These are phyloP conservation scores for Phaseolus lunatus DNA, from an alignment of 306 rosid genomes.

Conservation along the genomic window DNA sequence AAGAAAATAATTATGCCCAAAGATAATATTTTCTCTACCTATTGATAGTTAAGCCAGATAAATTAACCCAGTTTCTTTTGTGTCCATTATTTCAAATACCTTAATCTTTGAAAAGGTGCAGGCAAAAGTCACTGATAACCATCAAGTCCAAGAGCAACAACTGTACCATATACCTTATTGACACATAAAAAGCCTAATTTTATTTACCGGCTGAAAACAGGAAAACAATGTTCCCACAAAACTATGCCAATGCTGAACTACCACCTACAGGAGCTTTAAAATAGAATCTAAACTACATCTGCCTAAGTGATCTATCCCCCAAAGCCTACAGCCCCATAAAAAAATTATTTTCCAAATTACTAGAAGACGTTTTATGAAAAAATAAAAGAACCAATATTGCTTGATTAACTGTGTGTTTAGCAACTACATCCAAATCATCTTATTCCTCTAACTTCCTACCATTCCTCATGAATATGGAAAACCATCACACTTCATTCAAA, in stretches of 20 bases:
- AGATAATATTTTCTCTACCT: conserved; percentile 15
- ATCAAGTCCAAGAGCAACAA: conserved; percentile 33
- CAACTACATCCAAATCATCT: conserved; percentile 13
- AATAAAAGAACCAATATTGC: neutral
- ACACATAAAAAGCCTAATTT: conserved; percentile 8
- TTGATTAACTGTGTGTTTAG: neutral
- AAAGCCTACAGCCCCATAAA: neutral
- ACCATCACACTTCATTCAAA: conserved; percentile 26
- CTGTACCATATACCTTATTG: neutral
- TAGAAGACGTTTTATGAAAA: neutral
- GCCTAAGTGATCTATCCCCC: conserved; percentile 2
- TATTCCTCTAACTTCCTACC: conserved; percentile 14
- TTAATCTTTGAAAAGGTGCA: neutral
- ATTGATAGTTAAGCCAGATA: conserved; percentile 2
- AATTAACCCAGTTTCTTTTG: conserved; percentile 23
- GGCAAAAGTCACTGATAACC: conserved; percentile 1
- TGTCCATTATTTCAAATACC: conserved; percentile 24
- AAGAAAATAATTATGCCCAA: neutral
- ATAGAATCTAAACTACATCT: neutral
- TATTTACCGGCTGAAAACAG: conserved; percentile 9
- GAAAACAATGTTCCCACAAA: neutral
- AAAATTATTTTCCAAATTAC: neutral
- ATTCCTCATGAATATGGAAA: conserved; percentile 9
- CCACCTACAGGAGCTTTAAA: conserved; percentile 19
- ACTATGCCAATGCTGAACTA: neutral